Percentiles rank a stretch among this genome's conserved stretches.
Conservation (phyloP, 169 alveolate species). For the Plasmodium billcollinsi region DNA sequence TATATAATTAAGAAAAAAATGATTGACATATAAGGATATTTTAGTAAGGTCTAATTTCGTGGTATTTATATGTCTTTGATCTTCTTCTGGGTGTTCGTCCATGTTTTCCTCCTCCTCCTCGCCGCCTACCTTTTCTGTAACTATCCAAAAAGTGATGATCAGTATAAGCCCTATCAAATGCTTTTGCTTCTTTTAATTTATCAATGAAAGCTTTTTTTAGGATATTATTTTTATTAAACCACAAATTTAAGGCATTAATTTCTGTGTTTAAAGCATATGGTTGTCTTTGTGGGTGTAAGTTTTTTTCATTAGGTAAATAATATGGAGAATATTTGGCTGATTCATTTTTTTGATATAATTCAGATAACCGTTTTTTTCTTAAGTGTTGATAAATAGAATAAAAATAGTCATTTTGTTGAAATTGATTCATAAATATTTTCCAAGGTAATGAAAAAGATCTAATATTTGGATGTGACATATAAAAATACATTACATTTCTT, state of each 20-base stretch:
- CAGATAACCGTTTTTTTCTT: conserved; percentile 78
- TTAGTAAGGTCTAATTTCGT: conserved; percentile 84
- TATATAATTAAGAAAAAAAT: background rate
- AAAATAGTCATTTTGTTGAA: conserved; percentile 78
- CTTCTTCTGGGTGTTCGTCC: conserved; percentile 87
- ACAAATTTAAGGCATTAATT: conserved; percentile 66
- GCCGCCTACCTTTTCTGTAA: conserved; percentile 85
- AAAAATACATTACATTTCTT: conserved; percentile 88
- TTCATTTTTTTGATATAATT: conserved; percentile 64
- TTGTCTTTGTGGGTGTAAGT: conserved; percentile 72
- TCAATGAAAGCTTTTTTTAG: conserved; percentile 45
- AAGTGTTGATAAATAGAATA: conserved; percentile 83
- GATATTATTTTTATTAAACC: conserved; percentile 78
- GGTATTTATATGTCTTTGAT: conserved; percentile 87
- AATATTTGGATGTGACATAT: conserved; percentile 77
- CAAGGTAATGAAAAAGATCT: conserved; percentile 81
- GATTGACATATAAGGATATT: too few relatives aligned
- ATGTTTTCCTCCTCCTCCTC: conserved; percentile 91
- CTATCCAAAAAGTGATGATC: conserved; percentile 85
- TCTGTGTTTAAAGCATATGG: conserved; percentile 83
- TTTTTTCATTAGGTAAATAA: conserved; percentile 81
- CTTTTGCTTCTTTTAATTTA: conserved; percentile 79
- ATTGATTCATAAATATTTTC: conserved; percentile 82
- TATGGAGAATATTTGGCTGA: conserved; percentile 83
- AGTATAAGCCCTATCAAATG: conserved; percentile 85